Evolutionary conservation across 495 filamentous ascomycete species (phyloP), one percentile per base, ranked within the genome.

Genomic region (Polyplosphaeria fusca): DNA sequence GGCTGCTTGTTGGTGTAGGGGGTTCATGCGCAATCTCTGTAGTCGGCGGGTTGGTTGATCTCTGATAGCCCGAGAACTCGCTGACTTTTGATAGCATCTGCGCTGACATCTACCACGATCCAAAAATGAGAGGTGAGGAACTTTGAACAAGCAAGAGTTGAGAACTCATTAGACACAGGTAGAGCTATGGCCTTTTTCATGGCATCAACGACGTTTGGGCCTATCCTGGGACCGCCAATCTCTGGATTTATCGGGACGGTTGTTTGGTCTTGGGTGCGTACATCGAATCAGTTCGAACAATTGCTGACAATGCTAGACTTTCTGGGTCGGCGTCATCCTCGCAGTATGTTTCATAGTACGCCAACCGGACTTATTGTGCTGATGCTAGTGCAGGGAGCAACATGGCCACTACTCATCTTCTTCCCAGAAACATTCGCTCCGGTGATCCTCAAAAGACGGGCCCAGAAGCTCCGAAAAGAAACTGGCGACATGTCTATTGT

Each of bases 161-260:
- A n/a, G n/a, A n/a, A n/a, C n/a, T n/a, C n/a, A n/a, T n/a, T n/a
- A n/a, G n/a, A n/a, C n/a, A n/a, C n/a, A 16, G 88, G 88, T 2
- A 76, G 85, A 5, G 84, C 83, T 3, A 86, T 91, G 80, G 79
- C 84, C 0, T 68, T 80, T 3, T 91, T 88, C 69, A 87, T 85
- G 79, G 81, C 78, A 26, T 84, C 85, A 69, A 73, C 70, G 1
- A 70, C 67, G 2, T 73, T 62, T 24, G 73, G 73, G 9, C 73
- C 73, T 1, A 38, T 73, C 16, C 28, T 69, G 0, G 72, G 72
- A 3, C 73, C 73, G 5, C 62, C 67, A 9, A 67, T 71, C 1
- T 73, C 71, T 0, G 72, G 72, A 9, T 75, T 63, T 52, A 52
- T 70, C 1, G 44, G 55, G 3, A 40, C 35, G 1, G 39, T 69